Percentiles rank a stretch among this genome's conserved stretches.
These are phyloP conservation scores for Arthrobotrys entomopaga DNA, from an alignment of 2,329 filamentous ascomycete genomes.

Conservation along the genomic window DNA sequence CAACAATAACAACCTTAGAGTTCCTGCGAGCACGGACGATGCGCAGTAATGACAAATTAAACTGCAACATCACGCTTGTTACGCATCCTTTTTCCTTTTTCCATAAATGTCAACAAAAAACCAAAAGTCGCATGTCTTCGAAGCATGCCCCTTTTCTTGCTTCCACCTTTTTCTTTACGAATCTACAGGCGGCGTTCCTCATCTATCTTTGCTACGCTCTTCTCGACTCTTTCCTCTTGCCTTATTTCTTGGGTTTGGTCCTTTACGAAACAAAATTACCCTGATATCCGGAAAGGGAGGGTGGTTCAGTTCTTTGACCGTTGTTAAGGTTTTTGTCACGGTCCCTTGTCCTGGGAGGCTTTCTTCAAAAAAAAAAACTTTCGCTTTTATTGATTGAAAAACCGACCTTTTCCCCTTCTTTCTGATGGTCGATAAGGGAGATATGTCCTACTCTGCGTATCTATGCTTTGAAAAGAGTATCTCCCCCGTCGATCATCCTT, in stretches of 20 bases:
- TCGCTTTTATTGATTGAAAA: constrained; percentile 25
- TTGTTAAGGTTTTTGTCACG: constrained; percentile 4
- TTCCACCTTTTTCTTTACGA: constrained; percentile 21
- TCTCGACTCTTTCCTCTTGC: constrained; percentile 16
- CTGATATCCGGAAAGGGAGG: constrained; percentile 23
- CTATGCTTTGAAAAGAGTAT: constrained; percentile 2
- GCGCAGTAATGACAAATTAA: constrained; percentile 38
- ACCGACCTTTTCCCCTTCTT: constrained; percentile 10
- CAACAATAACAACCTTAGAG: constrained; percentile 27
- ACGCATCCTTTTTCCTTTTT: constrained; percentile 11
- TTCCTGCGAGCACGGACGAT: constrained; percentile 40
- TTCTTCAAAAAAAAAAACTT: constrained; percentile 18
- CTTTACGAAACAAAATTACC: constrained; percentile 22
- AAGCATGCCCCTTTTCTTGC: constrained; percentile 16
- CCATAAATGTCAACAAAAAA: constrained; percentile 13
- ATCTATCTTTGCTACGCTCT: constrained; percentile 37
- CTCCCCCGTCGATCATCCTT: constrained; percentile 1
- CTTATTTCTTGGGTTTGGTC: constrained; percentile 15
- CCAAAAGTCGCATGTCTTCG: constrained; percentile 19
- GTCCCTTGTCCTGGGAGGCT: neutral
- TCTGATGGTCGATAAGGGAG: constrained; percentile 8
- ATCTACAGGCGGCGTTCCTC: constrained; percentile 54
- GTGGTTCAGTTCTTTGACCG: constrained; percentile 35
- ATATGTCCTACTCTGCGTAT: neutral
- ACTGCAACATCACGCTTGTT: constrained; percentile 22